Conservation (phyloP, 2,329 filamentous ascomycete genomes). For the Scytalidium lignicola region DNA sequence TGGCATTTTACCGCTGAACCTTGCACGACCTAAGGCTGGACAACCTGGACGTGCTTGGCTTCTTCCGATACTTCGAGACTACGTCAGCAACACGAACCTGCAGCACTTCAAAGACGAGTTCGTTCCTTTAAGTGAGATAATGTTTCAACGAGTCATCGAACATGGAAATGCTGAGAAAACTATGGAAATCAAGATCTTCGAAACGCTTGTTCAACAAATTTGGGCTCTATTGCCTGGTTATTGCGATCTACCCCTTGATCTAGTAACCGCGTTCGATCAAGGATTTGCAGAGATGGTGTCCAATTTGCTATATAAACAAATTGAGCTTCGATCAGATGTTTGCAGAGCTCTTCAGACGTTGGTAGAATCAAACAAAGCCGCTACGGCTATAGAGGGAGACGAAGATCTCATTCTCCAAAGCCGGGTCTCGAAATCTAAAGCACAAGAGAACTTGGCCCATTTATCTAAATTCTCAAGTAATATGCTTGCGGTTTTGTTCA, state of each 20-base stretch:
- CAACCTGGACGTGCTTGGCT: constrained; percentile 90
- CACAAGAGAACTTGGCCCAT: constrained; percentile 76
- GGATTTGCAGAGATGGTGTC: constrained; percentile 83
- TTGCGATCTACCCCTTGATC: constrained; percentile 84
- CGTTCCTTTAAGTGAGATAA: constrained; percentile 79
- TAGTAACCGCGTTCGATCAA: constrained; percentile 74
- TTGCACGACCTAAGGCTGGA: constrained; percentile 69
- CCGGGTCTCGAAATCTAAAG: constrained; percentile 68
- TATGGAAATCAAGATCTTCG: constrained; percentile 95
- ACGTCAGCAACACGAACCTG: constrained; percentile 82
- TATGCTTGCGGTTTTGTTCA: constrained; percentile 94
- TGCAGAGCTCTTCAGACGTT: constrained; percentile 82
- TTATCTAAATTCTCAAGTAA: constrained; percentile 78
- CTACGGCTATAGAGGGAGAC: constrained; percentile 63
- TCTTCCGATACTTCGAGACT: constrained; percentile 83
- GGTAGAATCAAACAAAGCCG: constrained; percentile 85
- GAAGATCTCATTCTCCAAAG: constrained; percentile 70
- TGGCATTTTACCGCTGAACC: constrained; percentile 77
- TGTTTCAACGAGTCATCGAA: constrained; percentile 85
- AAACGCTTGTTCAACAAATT: constrained; percentile 91
- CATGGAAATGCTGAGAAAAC: constrained; percentile 81
- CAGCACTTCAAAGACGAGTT: constrained; percentile 81
- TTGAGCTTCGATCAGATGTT: constrained; percentile 79
- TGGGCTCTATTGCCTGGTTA: constrained; percentile 94
- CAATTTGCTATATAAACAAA: constrained; percentile 88